Percentiles rank a stretch among this genome's conserved stretches.
These are phyloP conservation scores for Leptomonas pyrrhocoris DNA, from an alignment of 208 protist genomes.

Conservation along the genomic window DNA sequence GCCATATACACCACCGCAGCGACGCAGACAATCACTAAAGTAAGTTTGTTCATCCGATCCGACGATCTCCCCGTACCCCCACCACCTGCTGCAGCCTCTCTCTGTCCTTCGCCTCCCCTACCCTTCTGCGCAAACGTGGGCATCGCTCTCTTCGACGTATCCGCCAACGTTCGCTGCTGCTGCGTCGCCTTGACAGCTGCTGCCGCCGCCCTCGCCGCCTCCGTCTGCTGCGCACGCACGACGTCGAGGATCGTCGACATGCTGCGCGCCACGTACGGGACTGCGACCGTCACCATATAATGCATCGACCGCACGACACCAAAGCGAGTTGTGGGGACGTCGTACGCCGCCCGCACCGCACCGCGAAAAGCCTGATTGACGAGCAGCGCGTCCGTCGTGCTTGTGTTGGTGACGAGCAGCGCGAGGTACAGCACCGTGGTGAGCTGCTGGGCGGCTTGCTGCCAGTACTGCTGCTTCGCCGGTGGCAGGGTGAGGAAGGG, in stretches of 20 bases:
- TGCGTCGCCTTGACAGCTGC: neutral
- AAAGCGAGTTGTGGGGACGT: conserved; percentile 6
- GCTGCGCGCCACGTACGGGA: conserved; percentile 17
- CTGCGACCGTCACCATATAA: conserved; percentile 20
- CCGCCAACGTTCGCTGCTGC: neutral
- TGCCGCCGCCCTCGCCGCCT: conserved; percentile 17
- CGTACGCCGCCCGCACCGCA: conserved; percentile 20
- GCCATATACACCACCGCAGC: conserved; percentile 21
- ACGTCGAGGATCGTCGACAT: conserved; percentile 12
- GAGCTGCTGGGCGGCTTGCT: conserved; percentile 14
- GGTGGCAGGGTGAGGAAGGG: conserved; percentile 5
- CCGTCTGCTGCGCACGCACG: conserved; percentile 12
- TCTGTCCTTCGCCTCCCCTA: neutral
- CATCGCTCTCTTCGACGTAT: neutral
- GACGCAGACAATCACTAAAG: conserved; percentile 12
- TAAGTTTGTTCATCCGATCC: conserved; percentile 9
- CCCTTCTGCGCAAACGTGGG: neutral
- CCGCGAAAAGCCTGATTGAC: conserved; percentile 9
- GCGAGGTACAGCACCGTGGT: conserved; percentile 29
- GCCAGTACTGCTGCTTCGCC: conserved; percentile 20
- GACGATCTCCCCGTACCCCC: neutral
- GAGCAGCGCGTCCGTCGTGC: conserved; percentile 19
- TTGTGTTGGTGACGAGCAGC: conserved; percentile 14
- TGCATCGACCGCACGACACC: conserved; percentile 21
- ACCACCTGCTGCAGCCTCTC: neutral